Evolutionary conservation across 179 eudicot genomes (phyloP), one percentile per base, ranked within the genome.

Genomic region (Kewa caespitosa): DNA sequence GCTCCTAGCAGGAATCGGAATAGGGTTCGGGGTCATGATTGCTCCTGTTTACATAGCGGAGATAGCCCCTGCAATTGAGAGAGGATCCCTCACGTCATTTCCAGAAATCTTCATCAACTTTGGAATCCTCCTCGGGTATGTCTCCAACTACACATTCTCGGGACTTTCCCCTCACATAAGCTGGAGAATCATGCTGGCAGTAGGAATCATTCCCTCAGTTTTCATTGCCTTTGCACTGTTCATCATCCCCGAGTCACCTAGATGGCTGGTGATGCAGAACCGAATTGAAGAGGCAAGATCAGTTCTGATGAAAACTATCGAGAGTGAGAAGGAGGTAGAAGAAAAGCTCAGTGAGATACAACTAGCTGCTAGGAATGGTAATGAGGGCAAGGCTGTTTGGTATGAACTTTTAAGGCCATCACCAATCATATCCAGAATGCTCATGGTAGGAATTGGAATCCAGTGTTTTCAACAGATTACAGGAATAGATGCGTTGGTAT

Each of bases 401-500:
- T 76, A 74, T n/a, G 94, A 90, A 69, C 42, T 90, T 34, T 28
- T 88, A 67, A 67, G 63, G 72, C 94, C 94, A 39, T 75, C 89
- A 9, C 89, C 87, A 0, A 85, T 78, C 11, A 84, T 88, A 38
- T 57, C 80, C 61, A 38, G 84, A 39, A 90, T 90, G 91, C 79
- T 88, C 41, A 81, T 88, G 1, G 71, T 87, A 0, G 94, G 90
- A 1, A 86, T 86, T 27, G 91, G 94, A 13, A 90, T 90, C 57
- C 91, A 88, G 30, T 81, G 84, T 17, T 88, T 90, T 42, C 94
- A 90, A 66, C 91, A 88, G 77, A 76, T 88, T 23, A 85, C 91
- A 4, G 94, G 94, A 25, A 87, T 90, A 17, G 94, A 90, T 61
- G 88, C 91, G 18, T 77, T 82, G 14, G 90, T 88, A 5, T 88